These are phyloP conservation scores for Oleoguttula mirabilis DNA, from an alignment of 495 filamentous ascomycete species.

Conservation along the genomic window DNA sequence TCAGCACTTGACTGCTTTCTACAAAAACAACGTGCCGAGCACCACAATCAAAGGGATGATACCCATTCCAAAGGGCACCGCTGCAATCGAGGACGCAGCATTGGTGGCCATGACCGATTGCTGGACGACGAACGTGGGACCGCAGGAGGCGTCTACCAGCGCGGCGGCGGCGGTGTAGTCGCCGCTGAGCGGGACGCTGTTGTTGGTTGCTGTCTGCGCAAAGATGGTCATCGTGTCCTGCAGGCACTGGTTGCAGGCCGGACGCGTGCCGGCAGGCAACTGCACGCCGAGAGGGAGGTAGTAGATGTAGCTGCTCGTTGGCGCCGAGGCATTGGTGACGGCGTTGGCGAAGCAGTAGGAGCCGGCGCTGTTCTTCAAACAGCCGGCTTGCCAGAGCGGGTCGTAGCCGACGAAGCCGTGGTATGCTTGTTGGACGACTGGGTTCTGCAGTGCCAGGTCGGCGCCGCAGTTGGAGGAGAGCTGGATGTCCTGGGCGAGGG, in stretches of 20 bases:
- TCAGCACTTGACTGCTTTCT: not conserved
- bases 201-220: constrained; percentile 25
- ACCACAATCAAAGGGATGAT: not conserved
- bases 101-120: not conserved
- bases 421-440: constrained; percentile 62
- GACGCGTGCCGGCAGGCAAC: constrained; percentile 48
- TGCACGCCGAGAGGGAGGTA: constrained; percentile 66
- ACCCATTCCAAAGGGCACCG: not conserved
- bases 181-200: constrained; percentile 26
- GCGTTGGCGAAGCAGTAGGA: constrained; percentile 74
- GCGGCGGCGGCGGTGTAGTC: constrained; percentile 28
- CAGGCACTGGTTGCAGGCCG: constrained; percentile 38
- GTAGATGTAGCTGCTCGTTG: constrained; percentile 65
- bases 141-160: constrained; percentile 28
- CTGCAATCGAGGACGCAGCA: not conserved
- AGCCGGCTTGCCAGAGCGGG: constrained; percentile 65
- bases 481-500: constrained; percentile 48
- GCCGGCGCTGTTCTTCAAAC: constrained; percentile 47
- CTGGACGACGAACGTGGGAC: constrained; percentile 25
- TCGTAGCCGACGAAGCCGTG: constrained; percentile 59
- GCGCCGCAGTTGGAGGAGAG: constrained; percentile 49
- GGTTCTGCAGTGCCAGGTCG: constrained; percentile 55
- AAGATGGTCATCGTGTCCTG: constrained; percentile 29
- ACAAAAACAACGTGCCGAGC: not conserved
- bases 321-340: constrained; percentile 56